Conservation (phyloP, 2,329 filamentous ascomycete genomes). For the Talaromyces sp. region DNA sequence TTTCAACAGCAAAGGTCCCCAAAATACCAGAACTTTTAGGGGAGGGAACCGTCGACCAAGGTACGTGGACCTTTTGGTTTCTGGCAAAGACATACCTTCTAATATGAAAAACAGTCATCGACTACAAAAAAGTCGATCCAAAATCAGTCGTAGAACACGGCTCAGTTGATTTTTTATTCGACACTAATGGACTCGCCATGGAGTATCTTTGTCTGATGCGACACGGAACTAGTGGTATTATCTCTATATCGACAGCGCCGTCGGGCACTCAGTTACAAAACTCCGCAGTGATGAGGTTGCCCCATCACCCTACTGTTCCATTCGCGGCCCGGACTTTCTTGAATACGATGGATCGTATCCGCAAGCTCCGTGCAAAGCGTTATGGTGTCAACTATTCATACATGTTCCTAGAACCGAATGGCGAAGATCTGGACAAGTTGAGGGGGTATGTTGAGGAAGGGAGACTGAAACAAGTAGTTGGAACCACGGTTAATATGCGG, state of each 20-base stretch:
- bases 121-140: not conserved
- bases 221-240: too few species aligned
- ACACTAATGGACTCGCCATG: not conserved
- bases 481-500: not conserved
- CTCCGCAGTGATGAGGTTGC: not conserved
- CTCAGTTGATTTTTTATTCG: not conserved
- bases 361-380: not conserved
- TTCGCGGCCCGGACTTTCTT: not conserved
- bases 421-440: not conserved
- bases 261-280: not conserved
- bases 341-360: not conserved
- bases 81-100: not conserved
- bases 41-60: not conserved
- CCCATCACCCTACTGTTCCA: not conserved
- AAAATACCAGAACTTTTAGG: not conserved
- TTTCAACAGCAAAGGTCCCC: not conserved
- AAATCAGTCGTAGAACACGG: not conserved
- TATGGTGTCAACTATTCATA: not conserved
- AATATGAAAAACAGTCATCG: not conserved
- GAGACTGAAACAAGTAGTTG: not conserved
- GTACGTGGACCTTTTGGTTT: not conserved
- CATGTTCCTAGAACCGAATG: not conserved
- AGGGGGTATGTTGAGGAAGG: not conserved
- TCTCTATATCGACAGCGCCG: too few species aligned
- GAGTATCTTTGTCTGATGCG: not conserved